Percentiles rank a stretch among this genome's conserved stretches.
Evolutionary conservation across 345 rosid species (phyloP).

Genomic region (Noccaea caerulescens): DNA sequence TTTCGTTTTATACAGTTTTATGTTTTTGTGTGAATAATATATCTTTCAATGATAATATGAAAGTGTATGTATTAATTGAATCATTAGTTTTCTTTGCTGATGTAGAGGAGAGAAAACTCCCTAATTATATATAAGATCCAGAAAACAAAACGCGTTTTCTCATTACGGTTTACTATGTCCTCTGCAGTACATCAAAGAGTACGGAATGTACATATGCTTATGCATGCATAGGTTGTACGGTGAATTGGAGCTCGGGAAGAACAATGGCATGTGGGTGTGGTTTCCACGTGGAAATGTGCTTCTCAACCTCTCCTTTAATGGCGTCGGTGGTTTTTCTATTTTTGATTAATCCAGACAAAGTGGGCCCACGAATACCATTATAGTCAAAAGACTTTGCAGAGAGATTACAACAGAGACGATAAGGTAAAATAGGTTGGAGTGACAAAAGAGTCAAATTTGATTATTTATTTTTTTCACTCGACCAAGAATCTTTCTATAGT

Average conservation of each 20-base stretch:
- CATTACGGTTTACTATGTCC: slow-evolving; percentile 9
- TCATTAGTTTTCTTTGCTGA: no score
- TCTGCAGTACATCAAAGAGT: slow-evolving; percentile 39
- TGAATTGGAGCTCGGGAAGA: background rate
- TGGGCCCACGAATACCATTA: slow-evolving; percentile 15
- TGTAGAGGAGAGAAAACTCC: no score
- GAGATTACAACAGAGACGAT: slow-evolving; percentile 22
- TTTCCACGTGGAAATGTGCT: slow-evolving; percentile 28
- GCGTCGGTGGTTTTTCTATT: slow-evolving; percentile 38
- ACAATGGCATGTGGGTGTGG: slow-evolving; percentile 38
- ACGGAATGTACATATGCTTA: slow-evolving; percentile 33
- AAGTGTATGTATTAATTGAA: no score
- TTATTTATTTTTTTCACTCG: slow-evolving; percentile 24
- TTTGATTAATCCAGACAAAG: slow-evolving; percentile 15
- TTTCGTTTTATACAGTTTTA: no score
- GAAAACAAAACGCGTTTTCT: slow-evolving; percentile 36
- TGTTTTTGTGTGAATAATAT: no score
- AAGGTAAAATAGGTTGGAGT: background rate
- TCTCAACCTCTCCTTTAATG: slow-evolving; percentile 27
- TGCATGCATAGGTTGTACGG: slow-evolving; percentile 36
- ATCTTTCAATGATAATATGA: no score
- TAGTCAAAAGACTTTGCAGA: slow-evolving; percentile 21
- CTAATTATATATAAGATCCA: no score
- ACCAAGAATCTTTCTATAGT: slow-evolving; percentile 67
- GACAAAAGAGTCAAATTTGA: background rate